Percentiles rank a stretch among this genome's conserved stretches.
phyloP scores from a whole-genome alignment of 1,139 yeast genomes.

The Yamadazyma friedrichii region DNA sequence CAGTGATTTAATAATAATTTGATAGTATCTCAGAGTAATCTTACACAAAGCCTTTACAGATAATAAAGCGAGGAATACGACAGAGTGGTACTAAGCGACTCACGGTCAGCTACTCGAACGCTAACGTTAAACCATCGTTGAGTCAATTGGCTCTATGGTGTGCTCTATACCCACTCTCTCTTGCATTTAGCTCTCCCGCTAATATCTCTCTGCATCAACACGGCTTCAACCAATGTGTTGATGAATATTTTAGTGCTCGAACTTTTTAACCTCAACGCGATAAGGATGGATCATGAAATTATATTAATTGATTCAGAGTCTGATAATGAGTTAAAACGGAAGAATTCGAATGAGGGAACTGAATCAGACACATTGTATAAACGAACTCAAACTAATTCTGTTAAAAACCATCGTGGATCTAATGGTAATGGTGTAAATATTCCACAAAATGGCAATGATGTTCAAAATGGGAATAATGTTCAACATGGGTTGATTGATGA shows the following conservation, averaged over 20 bases:
- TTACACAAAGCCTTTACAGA: no score
- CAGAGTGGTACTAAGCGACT: no score
- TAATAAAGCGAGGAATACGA: no score
- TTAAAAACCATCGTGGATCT: not conserved
- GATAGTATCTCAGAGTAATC: no score
- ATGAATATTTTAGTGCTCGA: not conserved
- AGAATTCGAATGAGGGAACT: not conserved
- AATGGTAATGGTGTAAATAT: not conserved
- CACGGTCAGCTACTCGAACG: no score
- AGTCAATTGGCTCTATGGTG: no score
- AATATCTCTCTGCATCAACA: not conserved
- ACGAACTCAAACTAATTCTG: not conserved
- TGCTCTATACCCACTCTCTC: no score
- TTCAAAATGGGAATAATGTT: no score
- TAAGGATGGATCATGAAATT: slow-evolving; percentile 2
- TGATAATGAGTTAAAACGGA: slow-evolving; percentile 1
- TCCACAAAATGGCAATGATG: not conserved
- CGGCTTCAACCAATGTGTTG: no score
- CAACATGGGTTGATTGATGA: slow-evolving; percentile 1
- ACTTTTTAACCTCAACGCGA: not conserved
- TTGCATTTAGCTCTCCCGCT: no score
- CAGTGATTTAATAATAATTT: not conserved
- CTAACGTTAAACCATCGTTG: no score
- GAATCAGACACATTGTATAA: not conserved
- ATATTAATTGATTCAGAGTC: slow-evolving; percentile 4